A percentile compares a stretch with the other conserved stretches of the same genome.
phyloP scores from a whole-genome alignment of 1,284 basidiomycete species.

The Moniliella sp. region DNA sequence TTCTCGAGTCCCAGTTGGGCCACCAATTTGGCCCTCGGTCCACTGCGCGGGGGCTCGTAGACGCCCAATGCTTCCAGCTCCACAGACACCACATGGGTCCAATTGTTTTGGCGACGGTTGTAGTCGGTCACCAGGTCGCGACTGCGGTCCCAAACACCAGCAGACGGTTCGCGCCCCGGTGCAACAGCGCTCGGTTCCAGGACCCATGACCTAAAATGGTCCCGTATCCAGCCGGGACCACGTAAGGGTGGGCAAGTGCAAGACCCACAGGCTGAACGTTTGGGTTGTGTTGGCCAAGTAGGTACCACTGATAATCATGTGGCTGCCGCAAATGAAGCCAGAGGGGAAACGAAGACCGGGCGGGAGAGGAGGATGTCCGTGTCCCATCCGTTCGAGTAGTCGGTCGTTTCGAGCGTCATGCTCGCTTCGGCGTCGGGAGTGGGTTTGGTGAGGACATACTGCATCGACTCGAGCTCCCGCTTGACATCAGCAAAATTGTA shows the following conservation, averaged over 20 bases:
- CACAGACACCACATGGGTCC: constrained; percentile 20
- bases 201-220: constrained; percentile 14
- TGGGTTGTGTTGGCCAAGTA: constrained; percentile 27
- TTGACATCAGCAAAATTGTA: constrained; percentile 28
- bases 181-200: constrained; percentile 22
- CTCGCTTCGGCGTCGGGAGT: constrained; percentile 1
- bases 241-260: constrained; percentile 19
- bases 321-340: constrained; percentile 14
- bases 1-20: constrained; percentile 17
- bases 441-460: constrained; percentile 2
- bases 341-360: constrained; percentile 26
- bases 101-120: constrained; percentile 29
- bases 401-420: too few species aligned
- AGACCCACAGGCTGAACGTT: constrained; percentile 23
- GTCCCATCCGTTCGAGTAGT: constrained; percentile 1
- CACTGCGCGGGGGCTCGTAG: constrained; percentile 14
- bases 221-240: constrained; percentile 22
- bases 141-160: constrained; percentile 20
- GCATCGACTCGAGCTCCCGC: constrained; percentile 19
- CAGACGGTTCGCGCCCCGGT: constrained; percentile 14
- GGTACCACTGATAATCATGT: constrained; percentile 23
- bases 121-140: constrained; percentile 25
- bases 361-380: too few species aligned
- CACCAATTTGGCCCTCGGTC: constrained; percentile 8
- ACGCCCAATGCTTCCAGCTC: constrained; percentile 27